Base-by-base conservation (phyloP, 352 stramenopile genomes). In the Salisapilia sapeloensis region DNA sequence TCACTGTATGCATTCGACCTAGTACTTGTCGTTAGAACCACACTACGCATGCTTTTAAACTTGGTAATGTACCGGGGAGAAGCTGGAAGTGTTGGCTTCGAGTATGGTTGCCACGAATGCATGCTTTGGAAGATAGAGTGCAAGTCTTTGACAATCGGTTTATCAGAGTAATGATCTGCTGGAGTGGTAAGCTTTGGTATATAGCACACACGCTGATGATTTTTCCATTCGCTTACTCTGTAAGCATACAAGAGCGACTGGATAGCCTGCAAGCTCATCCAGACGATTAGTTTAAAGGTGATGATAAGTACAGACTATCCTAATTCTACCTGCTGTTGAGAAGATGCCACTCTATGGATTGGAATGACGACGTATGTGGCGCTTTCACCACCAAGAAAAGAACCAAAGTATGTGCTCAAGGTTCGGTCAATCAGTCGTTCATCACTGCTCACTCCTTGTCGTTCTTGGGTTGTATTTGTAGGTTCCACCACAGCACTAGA, bases 201-300 rank as follows among this genome's bases (percentile, higher is more conserved):
- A 61, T 40, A 16, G 29, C 25, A 27, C 40, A 46, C 19, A 20
- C 35, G 16, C 41, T 66, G 27, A 54, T 61, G 25, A 87, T 77
- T 13, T 84, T 67, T 36, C n/a, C n/a, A n/a, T n/a, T n/a, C n/a
- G n/a, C 81, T 84, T 9, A 69, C 65, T 26, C 80, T 81, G 51
- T 65, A 84, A 2, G 65, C 71, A 35, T 81, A 87, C 47, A 87
- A 34, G 7, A 87, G 43, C 9, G 65, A 70, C 24, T 83, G 67
- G 24, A 87, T 83, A 4, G 67, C 70, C 66, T 85, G 44, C 16
- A 24, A 16, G 25, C 19, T n/a, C 10, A 10, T 10, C 24, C 10
- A 13, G 10, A 12, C 24, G 24, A 12, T 28, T 28, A 12, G 24
- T 28, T 28, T 28, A 12, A 10, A 28, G 13, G 24, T 28, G 10